phyloP scores from a whole-genome alignment of 2,329 filamentous ascomycete genomes.

The Ilyonectria destructans region DNA sequence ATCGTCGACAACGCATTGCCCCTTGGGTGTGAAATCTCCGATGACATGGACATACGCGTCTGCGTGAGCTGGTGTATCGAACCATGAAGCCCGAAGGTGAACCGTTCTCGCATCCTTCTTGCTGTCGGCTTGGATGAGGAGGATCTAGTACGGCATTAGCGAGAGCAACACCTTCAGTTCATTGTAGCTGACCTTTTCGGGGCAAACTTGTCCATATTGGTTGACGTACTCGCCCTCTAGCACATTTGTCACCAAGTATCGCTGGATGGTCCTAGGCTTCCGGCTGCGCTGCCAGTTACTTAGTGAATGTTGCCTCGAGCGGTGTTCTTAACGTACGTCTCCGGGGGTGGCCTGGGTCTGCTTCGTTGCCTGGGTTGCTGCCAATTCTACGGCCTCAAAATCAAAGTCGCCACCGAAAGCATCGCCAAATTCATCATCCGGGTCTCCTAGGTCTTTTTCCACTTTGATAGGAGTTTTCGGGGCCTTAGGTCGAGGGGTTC shows the following conservation, averaged over 20 bases:
- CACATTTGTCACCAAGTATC: constrained; percentile 86
- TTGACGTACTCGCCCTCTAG: constrained; percentile 79
- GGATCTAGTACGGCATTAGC: constrained; percentile 68
- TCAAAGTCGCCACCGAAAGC: constrained; percentile 81
- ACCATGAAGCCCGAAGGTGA: constrained; percentile 88
- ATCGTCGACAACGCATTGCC: constrained; percentile 88
- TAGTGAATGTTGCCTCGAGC: constrained; percentile 66
- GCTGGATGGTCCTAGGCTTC: constrained; percentile 84
- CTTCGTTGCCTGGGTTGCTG: constrained; percentile 77
- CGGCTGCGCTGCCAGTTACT: constrained; percentile 77
- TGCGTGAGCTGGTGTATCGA: constrained; percentile 81
- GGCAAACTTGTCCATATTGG: constrained; percentile 70
- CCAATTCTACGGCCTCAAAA: constrained; percentile 82
- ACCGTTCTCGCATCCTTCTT: constrained; percentile 78
- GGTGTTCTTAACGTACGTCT: constrained; percentile 57
- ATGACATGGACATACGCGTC: constrained; percentile 90
- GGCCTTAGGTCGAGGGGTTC: constrained; percentile 16
- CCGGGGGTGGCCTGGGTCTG: constrained; percentile 46
- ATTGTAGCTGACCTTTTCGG: constrained; percentile 78
- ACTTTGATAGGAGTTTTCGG: background rate
- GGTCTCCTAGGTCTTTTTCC: constrained; percentile 30
- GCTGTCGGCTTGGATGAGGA: constrained; percentile 87
- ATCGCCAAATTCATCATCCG: constrained; percentile 56
- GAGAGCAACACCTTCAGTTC: background rate
- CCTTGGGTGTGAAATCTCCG: constrained; percentile 79